Evolutionary conservation across 768 basidiomycete genomes (phyloP), one percentile per base, ranked within the genome.

Genomic region (Rhizopogon roseolus): DNA sequence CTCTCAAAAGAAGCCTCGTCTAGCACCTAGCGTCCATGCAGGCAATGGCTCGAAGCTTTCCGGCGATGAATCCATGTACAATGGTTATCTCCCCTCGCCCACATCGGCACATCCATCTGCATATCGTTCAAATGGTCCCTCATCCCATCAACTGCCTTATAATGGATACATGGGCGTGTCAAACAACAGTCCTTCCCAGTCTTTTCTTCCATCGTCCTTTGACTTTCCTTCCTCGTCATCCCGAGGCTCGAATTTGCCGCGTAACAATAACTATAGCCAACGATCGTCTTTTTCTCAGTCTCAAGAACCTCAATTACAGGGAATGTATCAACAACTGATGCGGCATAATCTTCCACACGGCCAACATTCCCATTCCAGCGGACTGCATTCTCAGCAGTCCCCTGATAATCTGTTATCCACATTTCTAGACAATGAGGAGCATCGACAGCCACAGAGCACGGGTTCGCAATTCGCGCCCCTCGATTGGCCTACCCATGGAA

Each of bases 401-500:
- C 58, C 66, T 3, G 63, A 64, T 41, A 36, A 34, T 1, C 28
- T 69, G 37, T 59, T 71, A n/a, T 66, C 65, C 7, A 56, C 64
- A 2, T 70, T 64, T 43, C 49, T 70, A 27, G 70, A 69, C 11
- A 64, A 62, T 6, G 46, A 60, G 1, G 65, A 71, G 10, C 67
- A 69, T 27, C 64, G 59, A 29, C 59, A 55, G 9, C 62, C 64
- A 6, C 55, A 57, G 43, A 57, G 54, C 50, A 62, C 60, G 25
- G 17, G 65, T 11, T 57, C 68, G 1, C 66, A 66, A 13, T 70
- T 62, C 9, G 46, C 38, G 4, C 43, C 69, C 29, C 22, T 70
- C n/a, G 69, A 70, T 49, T 70, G 69, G 69, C 69, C 69, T 17
- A 65, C 70, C 6, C 69, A 70, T 50, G 59, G 56, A 7, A 52